Evolutionary conservation across 176 grass and related monocot genomes (phyloP).

Genomic region (Juncus inflexus): DNA sequence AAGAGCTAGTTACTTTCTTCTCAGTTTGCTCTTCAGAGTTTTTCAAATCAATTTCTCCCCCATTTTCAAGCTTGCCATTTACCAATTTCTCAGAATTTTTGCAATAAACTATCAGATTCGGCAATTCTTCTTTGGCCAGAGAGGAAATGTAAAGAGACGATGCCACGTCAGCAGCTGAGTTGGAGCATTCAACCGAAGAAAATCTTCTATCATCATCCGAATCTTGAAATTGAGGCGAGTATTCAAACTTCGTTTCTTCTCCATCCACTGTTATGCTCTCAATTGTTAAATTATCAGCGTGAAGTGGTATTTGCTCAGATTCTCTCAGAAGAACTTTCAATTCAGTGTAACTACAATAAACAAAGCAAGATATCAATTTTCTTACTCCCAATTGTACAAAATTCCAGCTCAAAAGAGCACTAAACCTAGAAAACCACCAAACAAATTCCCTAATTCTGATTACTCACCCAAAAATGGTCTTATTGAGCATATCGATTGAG

Average conservation of each 20-base stretch:
- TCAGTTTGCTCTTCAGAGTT: constrained; percentile 35
- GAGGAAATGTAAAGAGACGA: constrained; percentile 62
- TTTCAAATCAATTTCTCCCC: constrained; percentile 36
- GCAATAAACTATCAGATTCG: constrained; percentile 70
- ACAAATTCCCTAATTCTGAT: not conserved
- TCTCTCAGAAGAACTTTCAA: constrained; percentile 67
- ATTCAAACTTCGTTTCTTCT: constrained; percentile 62
- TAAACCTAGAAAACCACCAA: constrained; percentile 25
- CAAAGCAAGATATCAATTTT: constrained; percentile 15
- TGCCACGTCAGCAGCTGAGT: constrained; percentile 78
- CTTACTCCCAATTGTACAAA: not conserved
- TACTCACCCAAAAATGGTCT: constrained; percentile 81
- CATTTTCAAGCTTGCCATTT: constrained; percentile 40
- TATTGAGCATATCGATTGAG: constrained; percentile 86
- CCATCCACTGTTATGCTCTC: constrained; percentile 75
- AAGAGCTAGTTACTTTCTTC: constrained; percentile 22
- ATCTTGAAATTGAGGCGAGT: constrained; percentile 71
- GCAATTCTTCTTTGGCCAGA: constrained; percentile 62
- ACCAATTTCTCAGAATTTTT: constrained; percentile 47
- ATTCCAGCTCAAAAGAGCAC: not conserved
- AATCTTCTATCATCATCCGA: constrained; percentile 55
- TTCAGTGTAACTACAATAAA: constrained; percentile 68
- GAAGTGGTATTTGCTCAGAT: constrained; percentile 55
- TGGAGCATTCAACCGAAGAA: constrained; percentile 71
- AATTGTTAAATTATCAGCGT: constrained; percentile 84